Evolutionary conservation across 306 rosid genomes (phyloP).

Genomic region (Sphenostylis stenocarpa): DNA sequence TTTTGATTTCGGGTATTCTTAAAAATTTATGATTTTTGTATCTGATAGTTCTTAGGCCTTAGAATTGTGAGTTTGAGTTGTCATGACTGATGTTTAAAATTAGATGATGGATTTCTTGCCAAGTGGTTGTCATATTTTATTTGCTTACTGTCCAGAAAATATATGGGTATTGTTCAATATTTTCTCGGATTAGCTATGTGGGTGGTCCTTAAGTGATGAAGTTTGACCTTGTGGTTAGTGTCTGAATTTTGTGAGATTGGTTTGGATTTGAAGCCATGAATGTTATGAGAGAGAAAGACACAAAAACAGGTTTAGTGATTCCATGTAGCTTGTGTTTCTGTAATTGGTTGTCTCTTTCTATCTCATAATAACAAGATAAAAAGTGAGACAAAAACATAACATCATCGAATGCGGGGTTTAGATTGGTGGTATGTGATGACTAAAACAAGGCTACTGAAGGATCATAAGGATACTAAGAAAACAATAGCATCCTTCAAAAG

Average conservation of each 20-base stretch:
- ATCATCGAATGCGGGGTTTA: slow-evolving; percentile 6
- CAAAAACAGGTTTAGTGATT: not conserved
- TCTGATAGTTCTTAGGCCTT: not conserved
- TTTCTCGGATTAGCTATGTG: slow-evolving; percentile 6
- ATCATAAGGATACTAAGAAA: not conserved
- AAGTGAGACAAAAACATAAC: not conserved
- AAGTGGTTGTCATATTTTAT: slow-evolving; percentile 8
- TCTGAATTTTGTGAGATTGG: not conserved
- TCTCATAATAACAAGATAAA: not conserved
- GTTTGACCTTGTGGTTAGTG: slow-evolving; percentile 12
- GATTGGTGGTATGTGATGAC: not conserved
- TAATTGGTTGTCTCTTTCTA: not conserved
- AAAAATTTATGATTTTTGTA: not conserved
- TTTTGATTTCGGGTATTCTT: not conserved
- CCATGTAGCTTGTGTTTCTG: not conserved
- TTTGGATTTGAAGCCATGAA: not conserved
- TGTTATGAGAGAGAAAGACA: not conserved
- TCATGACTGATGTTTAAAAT: not conserved
- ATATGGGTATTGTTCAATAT: not conserved
- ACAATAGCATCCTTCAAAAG: not conserved
- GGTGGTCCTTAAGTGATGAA: slow-evolving; percentile 8
- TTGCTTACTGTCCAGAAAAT: not conserved
- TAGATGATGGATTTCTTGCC: not conserved
- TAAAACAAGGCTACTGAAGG: not conserved
- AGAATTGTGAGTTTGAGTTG: slow-evolving; percentile 16